phyloP scores from a whole-genome alignment of 805 yeast species.

The Myxozyma vanderwaltii region DNA sequence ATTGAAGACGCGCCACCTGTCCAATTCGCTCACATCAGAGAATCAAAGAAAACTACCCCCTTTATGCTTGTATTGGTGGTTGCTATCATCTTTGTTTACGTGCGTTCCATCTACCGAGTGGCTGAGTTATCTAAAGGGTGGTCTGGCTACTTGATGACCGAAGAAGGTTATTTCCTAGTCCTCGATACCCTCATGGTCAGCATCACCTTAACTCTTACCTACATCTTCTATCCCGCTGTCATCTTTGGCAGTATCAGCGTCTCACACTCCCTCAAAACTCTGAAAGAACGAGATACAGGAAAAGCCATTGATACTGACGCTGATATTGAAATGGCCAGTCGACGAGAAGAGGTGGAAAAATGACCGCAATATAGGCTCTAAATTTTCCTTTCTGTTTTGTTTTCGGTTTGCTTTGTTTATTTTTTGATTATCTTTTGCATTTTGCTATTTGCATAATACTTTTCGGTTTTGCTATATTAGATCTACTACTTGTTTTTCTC shows the following conservation, averaged over 20 bases:
- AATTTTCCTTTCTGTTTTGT: too few species aligned
- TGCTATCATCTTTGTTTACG: constrained; percentile 50
- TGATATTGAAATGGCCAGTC: too few species aligned
- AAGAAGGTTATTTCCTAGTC: constrained; percentile 56
- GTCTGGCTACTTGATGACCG: constrained; percentile 59
- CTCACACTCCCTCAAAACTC: too few species aligned
- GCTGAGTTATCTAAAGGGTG: constrained; percentile 67
- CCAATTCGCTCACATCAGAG: constrained; percentile 19
- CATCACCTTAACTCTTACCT: constrained; percentile 40
- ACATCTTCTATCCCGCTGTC: constrained; percentile 21
- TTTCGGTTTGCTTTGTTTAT: too few species aligned
- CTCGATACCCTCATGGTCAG: constrained; percentile 60
- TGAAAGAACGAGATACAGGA: too few species aligned
- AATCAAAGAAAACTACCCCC: neutral
- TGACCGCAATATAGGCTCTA: too few species aligned
- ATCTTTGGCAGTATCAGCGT: constrained; percentile 17
- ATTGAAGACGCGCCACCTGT: constrained; percentile 3
- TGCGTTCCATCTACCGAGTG: constrained; percentile 69
- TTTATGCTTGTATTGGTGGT: constrained; percentile 3
- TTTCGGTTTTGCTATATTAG: too few species aligned
- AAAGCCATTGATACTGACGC: too few species aligned
- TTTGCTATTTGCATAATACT: too few species aligned
- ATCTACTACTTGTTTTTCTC: too few species aligned
- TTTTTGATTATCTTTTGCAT: too few species aligned
- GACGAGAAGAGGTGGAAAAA: too few species aligned